A percentile compares a stretch with the other conserved stretches of the same genome.
Conservation (phyloP, 2,329 filamentous ascomycete genomes). For the Emergomyces orientalis region DNA sequence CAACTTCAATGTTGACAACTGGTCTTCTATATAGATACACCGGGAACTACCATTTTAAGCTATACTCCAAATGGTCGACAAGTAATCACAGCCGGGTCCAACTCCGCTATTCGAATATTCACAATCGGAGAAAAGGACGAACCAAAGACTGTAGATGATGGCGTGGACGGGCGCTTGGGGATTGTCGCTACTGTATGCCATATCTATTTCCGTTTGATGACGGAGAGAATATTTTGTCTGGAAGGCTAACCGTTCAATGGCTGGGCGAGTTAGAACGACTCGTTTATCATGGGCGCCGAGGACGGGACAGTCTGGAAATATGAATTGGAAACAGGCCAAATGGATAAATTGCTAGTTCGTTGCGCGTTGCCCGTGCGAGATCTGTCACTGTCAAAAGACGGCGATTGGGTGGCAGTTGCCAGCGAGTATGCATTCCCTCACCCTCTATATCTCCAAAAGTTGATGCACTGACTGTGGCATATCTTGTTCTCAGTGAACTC, state of each 20-base stretch:
- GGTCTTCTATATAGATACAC: conserved; percentile 51
- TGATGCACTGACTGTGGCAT: neutral
- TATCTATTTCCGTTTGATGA: neutral
- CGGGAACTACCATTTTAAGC: conserved; percentile 74
- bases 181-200: conserved; percentile 57
- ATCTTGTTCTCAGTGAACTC: conserved; percentile 53
- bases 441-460: neutral
- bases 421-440: conserved; percentile 58
- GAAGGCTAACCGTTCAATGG: neutral
- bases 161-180: conserved; percentile 73
- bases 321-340: conserved; percentile 57
- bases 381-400: conserved; percentile 69
- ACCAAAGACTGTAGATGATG: conserved; percentile 84
- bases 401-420: conserved; percentile 85
- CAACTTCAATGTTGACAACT: neutral
- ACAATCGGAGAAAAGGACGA: conserved; percentile 86
- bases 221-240: neutral
- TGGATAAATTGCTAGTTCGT: conserved; percentile 74
- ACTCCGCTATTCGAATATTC: conserved; percentile 89
- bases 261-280: conserved; percentile 50
- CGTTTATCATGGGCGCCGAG: conserved; percentile 83
- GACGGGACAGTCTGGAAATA: conserved; percentile 95
- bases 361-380: conserved; percentile 81
- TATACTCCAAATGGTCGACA: conserved; percentile 84
- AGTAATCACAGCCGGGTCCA: conserved; percentile 83